Base-by-base conservation (phyloP, 371 early-diverging fungal genomes). In the Dichotomocladium elegans region DNA sequence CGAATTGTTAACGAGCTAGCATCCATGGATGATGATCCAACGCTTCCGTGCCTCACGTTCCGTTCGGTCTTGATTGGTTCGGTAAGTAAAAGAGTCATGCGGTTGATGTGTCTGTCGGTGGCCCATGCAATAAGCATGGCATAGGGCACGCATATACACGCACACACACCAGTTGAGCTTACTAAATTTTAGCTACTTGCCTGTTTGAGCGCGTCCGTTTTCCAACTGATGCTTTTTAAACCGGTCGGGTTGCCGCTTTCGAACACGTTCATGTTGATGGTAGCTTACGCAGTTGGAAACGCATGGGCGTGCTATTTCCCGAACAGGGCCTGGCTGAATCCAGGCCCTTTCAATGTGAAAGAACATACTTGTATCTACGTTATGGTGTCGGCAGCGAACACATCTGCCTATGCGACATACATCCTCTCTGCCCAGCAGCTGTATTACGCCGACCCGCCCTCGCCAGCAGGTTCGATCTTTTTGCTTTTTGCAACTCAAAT, bases 401-500 rank as follows among this genome's bases (percentile, higher is more conserved):
- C 64, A 0, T 58, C 64, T n/a, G 73, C 73, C n/a, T 77, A 70
- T 27, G 77, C 66, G 1, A 77, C 73, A 3, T 77, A 71, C 45
- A 82, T 82, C 50, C 59, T 86, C 3, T 64, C 79, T 6, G 80
- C 80, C 4, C 82, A 81, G 64, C 51, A 67, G 19, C 68, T 79
- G 34, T 86, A 66, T 47, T 86, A 70, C 60, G 31, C 58, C 33
- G 29, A 77, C 50, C 43, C 77, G 17, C 70, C 81, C 26, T 57
- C 66, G 11, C 63, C 68, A 6, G 49, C 74, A 10, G 79, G 79
- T 2, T 62, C 74, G 1, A 68, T 86, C 12, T 55, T 81, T 41
- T 54, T 86, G 21, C 55, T 86, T 27, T 53, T 82, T 45, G 77
- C 80, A 3, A 86, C 90, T 11, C 89, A 91, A 61, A 59, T 88